A percentile compares a stretch with the other conserved stretches of the same genome.
Evolutionary conservation across 805 yeast species (phyloP).

Genomic region (Candida nitratophila): DNA sequence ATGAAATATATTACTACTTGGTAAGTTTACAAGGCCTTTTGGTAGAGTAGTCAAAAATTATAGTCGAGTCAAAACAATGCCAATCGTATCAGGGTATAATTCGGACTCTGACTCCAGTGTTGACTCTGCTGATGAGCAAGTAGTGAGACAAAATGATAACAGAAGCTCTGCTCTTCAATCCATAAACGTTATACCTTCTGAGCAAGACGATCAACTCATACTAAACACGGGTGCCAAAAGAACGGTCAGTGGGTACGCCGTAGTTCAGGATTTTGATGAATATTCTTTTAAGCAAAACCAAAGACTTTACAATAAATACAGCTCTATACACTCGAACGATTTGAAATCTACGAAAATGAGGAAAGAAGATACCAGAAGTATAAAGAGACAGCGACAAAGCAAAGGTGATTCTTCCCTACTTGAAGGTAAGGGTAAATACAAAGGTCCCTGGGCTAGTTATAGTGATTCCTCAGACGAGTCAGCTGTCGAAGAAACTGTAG

Average conservation of each 20-base stretch:
- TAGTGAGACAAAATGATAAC: background rate
- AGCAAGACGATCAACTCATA: too few relatives aligned
- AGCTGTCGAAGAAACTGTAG: background rate
- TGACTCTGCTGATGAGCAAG: conserved; percentile 10
- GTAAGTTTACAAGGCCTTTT: background rate
- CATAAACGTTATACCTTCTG: too few relatives aligned
- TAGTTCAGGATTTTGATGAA: conserved; percentile 31
- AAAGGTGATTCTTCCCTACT: conserved; percentile 33
- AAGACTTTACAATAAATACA: conserved; percentile 25
- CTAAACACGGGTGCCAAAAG: conserved; percentile 1
- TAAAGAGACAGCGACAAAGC: conserved; percentile 28
- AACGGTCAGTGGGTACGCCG: conserved; percentile 17
- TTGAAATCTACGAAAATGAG: conserved; percentile 20
- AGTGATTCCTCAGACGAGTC: conserved; percentile 15
- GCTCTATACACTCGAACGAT: conserved; percentile 15
- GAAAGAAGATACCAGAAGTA: conserved; percentile 15
- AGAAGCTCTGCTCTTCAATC: too few relatives aligned
- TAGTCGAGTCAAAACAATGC: too few relatives aligned
- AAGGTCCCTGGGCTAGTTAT: conserved; percentile 63
- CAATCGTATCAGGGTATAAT: conserved; percentile 27
- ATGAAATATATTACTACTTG: too few relatives aligned
- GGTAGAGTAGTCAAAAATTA: too few relatives aligned
- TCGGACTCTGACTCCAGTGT: conserved; percentile 25
- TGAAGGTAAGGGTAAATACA: conserved; percentile 37
- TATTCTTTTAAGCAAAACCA: conserved; percentile 34